phyloP scores from a whole-genome alignment of 495 filamentous ascomycete genomes.

The Geoglossum glabrum region DNA sequence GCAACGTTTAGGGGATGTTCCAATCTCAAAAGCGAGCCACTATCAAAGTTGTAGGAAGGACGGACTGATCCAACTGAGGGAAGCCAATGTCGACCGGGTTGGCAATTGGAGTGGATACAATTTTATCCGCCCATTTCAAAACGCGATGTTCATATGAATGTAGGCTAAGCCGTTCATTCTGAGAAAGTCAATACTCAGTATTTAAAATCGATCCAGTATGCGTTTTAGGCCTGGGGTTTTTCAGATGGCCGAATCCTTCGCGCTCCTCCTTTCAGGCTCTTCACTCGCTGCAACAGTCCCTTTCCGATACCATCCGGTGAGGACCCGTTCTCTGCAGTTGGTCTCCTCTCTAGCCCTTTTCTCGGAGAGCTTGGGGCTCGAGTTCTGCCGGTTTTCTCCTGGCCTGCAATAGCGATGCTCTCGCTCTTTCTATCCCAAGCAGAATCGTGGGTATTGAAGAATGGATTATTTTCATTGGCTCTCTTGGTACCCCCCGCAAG shows the following conservation, averaged over 20 bases:
- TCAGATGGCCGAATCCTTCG: constrained; percentile 14
- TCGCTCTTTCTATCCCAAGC: constrained; percentile 51
- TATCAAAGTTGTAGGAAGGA: background rate
- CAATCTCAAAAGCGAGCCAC: background rate
- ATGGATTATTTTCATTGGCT: constrained; percentile 52
- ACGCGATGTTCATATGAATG: background rate
- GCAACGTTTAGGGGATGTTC: background rate
- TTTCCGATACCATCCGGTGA: constrained; percentile 21
- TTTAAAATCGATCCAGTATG: background rate
- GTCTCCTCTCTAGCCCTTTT: constrained; percentile 41
- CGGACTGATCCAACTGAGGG: background rate
- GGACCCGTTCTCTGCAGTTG: constrained; percentile 42
- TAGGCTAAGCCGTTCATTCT: background rate
- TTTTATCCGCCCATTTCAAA: background rate
- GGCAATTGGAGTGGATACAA: background rate
- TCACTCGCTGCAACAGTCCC: constrained; percentile 71
- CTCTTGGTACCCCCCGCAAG: constrained; percentile 17
- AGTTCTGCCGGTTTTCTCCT: constrained; percentile 25
- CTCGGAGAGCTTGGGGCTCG: constrained; percentile 45
- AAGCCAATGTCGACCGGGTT: background rate
- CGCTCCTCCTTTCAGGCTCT: constrained; percentile 52
- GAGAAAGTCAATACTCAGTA: background rate
- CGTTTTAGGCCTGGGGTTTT: background rate
- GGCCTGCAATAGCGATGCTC: constrained; percentile 33
- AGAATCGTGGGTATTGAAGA: constrained; percentile 66